These are phyloP conservation scores for Hypoxylon cercidicola DNA, from an alignment of 495 filamentous ascomycete species.

Conservation along the genomic window DNA sequence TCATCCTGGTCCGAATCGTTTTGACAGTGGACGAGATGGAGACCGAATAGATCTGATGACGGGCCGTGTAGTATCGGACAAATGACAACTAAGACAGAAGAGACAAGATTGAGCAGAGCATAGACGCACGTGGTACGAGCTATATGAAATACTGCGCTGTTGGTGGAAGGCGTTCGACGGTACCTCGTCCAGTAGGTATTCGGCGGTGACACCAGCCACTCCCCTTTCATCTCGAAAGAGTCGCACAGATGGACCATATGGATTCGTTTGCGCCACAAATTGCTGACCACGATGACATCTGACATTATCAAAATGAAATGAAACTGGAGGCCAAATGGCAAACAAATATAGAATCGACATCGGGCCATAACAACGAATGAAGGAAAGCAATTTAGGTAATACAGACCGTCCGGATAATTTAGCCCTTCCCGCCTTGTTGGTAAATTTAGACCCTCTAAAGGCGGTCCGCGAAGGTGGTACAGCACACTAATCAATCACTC, in stretches of 20 bases:
- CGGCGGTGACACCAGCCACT: not conserved
- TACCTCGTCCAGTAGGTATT: not conserved
- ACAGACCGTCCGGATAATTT: conserved; percentile 35
- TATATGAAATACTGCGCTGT: not conserved
- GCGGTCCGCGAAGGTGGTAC: not conserved
- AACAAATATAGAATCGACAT: not conserved
- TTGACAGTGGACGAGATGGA: conserved; percentile 3
- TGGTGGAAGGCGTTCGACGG: not conserved
- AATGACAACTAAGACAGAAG: not conserved
- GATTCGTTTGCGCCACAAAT: conserved; percentile 18
- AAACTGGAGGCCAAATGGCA: conserved; percentile 1
- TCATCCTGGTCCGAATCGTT: conserved; percentile 30
- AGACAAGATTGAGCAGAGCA: not conserved
- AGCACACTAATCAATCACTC: not conserved
- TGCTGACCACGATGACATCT: not conserved
- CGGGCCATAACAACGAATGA: conserved; percentile 7
- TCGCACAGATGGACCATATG: conserved; percentile 6
- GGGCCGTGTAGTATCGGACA: conserved; percentile 1
- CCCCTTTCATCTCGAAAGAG: conserved; percentile 31
- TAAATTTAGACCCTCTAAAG: not conserved
- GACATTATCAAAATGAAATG: not conserved
- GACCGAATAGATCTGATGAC: conserved; percentile 9
- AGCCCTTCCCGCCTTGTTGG: conserved; percentile 16
- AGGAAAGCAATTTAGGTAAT: conserved; percentile 10
- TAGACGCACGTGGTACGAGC: not conserved